phyloP scores from a whole-genome alignment of 805 yeast genomes.

The Saturnispora zaruensis region DNA sequence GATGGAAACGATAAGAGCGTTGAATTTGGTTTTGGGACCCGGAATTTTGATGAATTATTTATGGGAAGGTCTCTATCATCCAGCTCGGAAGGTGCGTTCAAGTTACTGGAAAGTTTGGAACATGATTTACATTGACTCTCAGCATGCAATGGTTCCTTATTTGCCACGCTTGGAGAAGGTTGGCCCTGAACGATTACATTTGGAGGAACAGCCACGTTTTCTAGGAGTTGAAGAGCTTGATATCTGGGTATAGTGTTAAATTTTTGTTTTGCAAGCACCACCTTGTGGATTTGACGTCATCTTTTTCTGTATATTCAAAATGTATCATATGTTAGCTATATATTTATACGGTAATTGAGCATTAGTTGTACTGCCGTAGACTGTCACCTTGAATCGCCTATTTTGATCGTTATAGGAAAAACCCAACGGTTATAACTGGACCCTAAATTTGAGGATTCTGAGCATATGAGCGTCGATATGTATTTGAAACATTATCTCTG shows the following conservation, averaged over 20 bases:
- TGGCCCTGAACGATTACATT: constrained; percentile 12
- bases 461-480: neutral
- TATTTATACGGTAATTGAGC: neutral
- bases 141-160: constrained; percentile 73
- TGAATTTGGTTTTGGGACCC: constrained; percentile 64
- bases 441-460: neutral
- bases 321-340: neutral
- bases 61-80: constrained; percentile 88
- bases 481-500: neutral
- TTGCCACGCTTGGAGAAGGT: constrained; percentile 52
- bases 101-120: constrained; percentile 86
- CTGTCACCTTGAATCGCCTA: neutral
- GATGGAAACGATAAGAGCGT: constrained; percentile 67
- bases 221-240: constrained; percentile 26
- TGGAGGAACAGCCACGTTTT: constrained; percentile 16
- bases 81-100: constrained; percentile 76
- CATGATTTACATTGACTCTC: constrained; percentile 59
- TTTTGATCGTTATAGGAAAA: too few species aligned
- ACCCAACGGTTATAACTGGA: neutral
- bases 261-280: neutral
- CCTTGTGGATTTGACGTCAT: neutral
- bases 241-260: constrained; percentile 20
- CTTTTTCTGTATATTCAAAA: neutral
- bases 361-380: neutral
- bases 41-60: constrained; percentile 69